Evolutionary conservation across 2,329 filamentous ascomycete genomes (phyloP).

Genomic region (Clonostachys sp.): DNA sequence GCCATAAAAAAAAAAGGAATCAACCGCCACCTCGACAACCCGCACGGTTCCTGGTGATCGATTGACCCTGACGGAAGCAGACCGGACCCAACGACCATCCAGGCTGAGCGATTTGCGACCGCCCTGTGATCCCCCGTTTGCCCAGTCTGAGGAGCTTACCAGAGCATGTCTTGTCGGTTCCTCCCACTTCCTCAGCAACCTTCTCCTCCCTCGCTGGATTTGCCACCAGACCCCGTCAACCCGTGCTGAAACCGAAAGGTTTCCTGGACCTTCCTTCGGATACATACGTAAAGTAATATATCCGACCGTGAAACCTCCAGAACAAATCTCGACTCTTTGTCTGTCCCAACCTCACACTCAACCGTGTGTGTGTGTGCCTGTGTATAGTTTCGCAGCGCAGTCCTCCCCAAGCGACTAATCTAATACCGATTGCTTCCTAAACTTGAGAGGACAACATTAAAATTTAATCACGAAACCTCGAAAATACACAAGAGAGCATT

Average conservation of each 20-base stretch:
- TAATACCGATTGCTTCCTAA: no score
- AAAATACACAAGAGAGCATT: background rate
- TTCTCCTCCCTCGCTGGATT: constrained; percentile 11
- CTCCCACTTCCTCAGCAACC: constrained; percentile 9
- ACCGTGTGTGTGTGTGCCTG: no score
- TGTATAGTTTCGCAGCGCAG: no score
- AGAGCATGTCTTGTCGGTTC: constrained; percentile 10
- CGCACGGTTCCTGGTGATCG: no score
- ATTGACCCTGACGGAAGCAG: no score
- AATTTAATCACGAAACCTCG: background rate
- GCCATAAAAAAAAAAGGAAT: no score
- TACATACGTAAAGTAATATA: background rate
- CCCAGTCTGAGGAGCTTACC: constrained; percentile 3
- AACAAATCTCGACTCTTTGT: background rate
- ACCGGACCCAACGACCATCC: no score
- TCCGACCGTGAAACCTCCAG: background rate
- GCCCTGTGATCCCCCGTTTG: background rate
- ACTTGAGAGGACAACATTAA: background rate
- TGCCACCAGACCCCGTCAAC: constrained; percentile 11
- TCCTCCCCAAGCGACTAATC: no score
- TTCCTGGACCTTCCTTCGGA: background rate
- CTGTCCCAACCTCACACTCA: no score
- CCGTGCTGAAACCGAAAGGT: constrained; percentile 6
- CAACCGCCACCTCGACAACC: no score
- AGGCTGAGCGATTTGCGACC: no score